phyloP scores from a whole-genome alignment of 805 yeast species.

The Lipomyces sp. region DNA sequence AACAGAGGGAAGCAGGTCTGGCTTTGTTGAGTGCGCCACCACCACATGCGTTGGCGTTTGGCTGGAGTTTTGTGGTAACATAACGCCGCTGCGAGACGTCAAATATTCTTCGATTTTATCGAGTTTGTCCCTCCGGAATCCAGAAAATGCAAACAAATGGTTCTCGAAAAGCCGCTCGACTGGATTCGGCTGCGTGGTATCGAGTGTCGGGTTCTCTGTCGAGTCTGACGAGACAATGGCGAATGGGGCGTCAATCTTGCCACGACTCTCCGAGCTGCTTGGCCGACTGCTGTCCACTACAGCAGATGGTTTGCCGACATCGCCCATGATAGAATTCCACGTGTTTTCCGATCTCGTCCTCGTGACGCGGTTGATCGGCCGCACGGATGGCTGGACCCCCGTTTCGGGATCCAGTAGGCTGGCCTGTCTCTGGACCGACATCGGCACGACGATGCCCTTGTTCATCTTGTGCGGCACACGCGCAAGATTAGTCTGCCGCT shows the following conservation, averaged over 20 bases:
- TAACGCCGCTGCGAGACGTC: constrained; percentile 19
- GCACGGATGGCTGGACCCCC: background rate
- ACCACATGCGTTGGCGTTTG: constrained; percentile 21
- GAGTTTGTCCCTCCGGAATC: constrained; percentile 10
- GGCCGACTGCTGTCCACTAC: background rate
- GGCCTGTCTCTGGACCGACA: background rate
- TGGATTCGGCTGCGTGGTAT: no score
- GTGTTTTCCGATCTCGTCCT: constrained; percentile 12
- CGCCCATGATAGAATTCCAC: constrained; percentile 23
- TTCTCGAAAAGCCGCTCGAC: constrained; percentile 6
- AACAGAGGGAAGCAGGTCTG: constrained; percentile 8
- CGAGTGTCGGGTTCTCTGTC: background rate
- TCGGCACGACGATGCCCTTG: background rate
- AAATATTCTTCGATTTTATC: constrained; percentile 11
- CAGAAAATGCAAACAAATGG: constrained; percentile 8
- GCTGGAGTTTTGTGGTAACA: background rate
- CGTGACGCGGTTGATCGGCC: background rate
- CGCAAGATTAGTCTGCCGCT: constrained; percentile 3
- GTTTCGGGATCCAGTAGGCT: background rate
- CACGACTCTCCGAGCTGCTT: background rate
- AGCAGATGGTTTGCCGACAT: background rate
- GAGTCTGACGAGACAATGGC: background rate
- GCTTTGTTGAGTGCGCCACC: constrained; percentile 16
- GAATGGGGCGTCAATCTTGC: background rate
- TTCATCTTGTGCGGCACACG: background rate